A percentile compares a stretch with the other conserved stretches of the same genome.
Evolutionary conservation across 495 filamentous ascomycete species (phyloP).

Genomic region (Eremomyces bilateralis): DNA sequence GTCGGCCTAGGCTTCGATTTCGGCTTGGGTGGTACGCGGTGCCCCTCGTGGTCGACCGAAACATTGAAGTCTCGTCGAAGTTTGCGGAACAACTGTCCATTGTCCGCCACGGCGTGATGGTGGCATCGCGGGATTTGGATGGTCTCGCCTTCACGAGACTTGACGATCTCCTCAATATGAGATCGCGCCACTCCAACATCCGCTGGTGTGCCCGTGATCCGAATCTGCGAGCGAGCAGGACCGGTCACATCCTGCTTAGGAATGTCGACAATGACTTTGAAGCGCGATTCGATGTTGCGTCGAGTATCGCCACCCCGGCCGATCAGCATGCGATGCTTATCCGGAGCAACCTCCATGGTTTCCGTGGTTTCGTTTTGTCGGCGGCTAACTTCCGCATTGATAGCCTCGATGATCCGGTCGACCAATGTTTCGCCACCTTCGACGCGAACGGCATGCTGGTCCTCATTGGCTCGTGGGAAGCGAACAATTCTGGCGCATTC

Average conservation of each 20-base stretch:
- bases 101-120: constrained; percentile 70
- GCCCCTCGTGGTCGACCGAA: constrained; percentile 71
- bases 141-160: constrained; percentile 74
- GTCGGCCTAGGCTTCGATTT: constrained; percentile 7
- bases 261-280: constrained; percentile 75
- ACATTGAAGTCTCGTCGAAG: constrained; percentile 66
- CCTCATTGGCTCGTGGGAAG: constrained; percentile 63
- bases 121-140: constrained; percentile 56
- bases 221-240: constrained; percentile 43
- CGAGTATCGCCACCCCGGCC: constrained; percentile 76
- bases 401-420: constrained; percentile 66
- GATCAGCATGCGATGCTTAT: constrained; percentile 80
- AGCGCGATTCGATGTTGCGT: constrained; percentile 67
- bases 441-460: constrained; percentile 66
- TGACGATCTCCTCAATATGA: constrained; percentile 56
- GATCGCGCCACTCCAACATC: constrained; percentile 70
- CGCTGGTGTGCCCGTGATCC: constrained; percentile 54
- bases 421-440: constrained; percentile 68
- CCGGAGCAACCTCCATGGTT: constrained; percentile 54
- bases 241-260: constrained; percentile 54
- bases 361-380: constrained; percentile 57
- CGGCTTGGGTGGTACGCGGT: constrained; percentile 46
- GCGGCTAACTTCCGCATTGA: constrained; percentile 56
- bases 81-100: constrained; percentile 77
- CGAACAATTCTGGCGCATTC: constrained; percentile 68